Percentiles rank a stretch among this genome's conserved stretches.
These are phyloP conservation scores for Saururus chinensis DNA, from an alignment of 164 flowering plant genomes.

Conservation along the genomic window DNA sequence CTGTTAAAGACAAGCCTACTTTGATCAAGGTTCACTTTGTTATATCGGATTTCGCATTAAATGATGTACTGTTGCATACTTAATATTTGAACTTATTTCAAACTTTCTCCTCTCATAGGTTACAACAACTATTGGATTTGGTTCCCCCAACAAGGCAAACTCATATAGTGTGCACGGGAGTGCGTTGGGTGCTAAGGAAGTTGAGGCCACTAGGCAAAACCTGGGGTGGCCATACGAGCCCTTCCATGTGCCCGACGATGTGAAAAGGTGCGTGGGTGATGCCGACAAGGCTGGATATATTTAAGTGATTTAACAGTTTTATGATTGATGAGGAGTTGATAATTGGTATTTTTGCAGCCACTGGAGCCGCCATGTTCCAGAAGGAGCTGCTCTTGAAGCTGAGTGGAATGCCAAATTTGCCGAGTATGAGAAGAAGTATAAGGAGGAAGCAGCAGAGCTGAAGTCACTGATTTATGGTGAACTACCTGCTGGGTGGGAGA, in stretches of 20 bases:
- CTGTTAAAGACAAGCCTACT: conserved; percentile 88
- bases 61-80: background rate
- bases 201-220: conserved; percentile 91
- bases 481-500: conserved; percentile 92
- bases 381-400: conserved; percentile 82
- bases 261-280: conserved; percentile 55
- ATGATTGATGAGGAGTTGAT: background rate
- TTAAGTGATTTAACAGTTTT: background rate
- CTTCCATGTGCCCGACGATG: conserved; percentile 95
- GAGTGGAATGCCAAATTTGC: conserved; percentile 93
- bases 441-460: conserved; percentile 77
- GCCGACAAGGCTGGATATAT: background rate
- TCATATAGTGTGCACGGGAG: conserved; percentile 90
- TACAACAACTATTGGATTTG: conserved; percentile 91
- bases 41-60: background rate
- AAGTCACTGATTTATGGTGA: conserved; percentile 60
- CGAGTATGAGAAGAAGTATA: conserved; percentile 85
- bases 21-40: conserved; percentile 64
- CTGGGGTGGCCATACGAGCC: conserved; percentile 92
- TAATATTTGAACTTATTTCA: background rate
- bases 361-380: conserved; percentile 85
- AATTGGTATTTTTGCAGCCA: conserved; percentile 35
- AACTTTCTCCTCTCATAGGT: background rate
- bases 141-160: conserved; percentile 96
- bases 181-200: conserved; percentile 94